These are phyloP conservation scores for Prinsepia uniflora DNA, from an alignment of 306 rosid species.

Conservation along the genomic window DNA sequence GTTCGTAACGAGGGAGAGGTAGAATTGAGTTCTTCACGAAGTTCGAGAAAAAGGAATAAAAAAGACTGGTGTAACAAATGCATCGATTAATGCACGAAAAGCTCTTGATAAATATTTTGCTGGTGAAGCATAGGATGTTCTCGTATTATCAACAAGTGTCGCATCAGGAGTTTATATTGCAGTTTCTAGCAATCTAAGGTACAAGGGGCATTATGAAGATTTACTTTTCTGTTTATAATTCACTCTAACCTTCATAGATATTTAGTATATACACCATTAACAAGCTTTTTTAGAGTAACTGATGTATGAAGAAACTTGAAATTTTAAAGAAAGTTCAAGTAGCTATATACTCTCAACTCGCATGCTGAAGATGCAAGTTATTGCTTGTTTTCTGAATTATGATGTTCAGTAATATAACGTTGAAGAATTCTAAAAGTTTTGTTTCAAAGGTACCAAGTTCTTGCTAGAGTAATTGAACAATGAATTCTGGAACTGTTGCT, in stretches of 20 bases:
- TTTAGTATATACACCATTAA: not conserved
- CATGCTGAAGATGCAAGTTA: not conserved
- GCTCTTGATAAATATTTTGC: constrained; percentile 58
- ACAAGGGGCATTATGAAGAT: constrained; percentile 1
- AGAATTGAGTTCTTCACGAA: constrained; percentile 8
- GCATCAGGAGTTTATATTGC: constrained; percentile 94
- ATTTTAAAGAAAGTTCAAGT: not conserved
- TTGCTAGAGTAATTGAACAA: constrained; percentile 49
- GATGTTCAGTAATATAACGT: constrained; percentile 13
- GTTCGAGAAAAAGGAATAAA: not conserved
- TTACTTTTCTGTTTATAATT: not conserved
- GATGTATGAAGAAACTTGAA: not conserved
- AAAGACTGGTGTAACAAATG: constrained; percentile 58
- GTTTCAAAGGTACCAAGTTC: constrained; percentile 44
- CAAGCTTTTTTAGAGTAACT: not conserved
- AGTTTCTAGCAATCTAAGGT: constrained; percentile 94
- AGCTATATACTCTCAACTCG: not conserved
- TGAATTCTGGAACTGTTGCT: constrained; percentile 48
- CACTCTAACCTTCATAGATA: not conserved
- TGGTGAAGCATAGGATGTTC: constrained; percentile 78
- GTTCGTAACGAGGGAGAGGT: not conserved
- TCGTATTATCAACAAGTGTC: constrained; percentile 72
- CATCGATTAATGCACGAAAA: constrained; percentile 69
- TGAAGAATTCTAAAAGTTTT: too few species aligned
- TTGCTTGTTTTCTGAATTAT: not conserved